phyloP scores from a whole-genome alignment of 371 early-diverging fungal species.

The Mucor mucedo region DNA sequence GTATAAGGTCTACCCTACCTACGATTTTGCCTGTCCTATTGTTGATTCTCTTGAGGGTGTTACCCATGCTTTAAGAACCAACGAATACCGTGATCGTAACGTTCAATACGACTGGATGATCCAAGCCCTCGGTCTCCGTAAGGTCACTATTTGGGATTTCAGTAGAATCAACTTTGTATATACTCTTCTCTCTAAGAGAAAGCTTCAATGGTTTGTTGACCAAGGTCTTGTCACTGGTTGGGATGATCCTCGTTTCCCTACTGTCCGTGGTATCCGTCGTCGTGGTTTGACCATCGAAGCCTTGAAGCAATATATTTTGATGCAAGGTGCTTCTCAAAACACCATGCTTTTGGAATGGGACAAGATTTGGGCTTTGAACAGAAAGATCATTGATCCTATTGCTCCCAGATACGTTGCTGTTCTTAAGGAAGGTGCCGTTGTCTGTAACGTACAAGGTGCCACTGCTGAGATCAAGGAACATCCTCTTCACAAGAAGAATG shows the following conservation, averaged over 20 bases:
- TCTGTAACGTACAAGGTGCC: constrained; percentile 70
- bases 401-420: constrained; percentile 94
- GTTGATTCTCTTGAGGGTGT: constrained; percentile 99
- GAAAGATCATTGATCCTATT: constrained; percentile 96
- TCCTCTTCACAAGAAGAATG: constrained; percentile 96
- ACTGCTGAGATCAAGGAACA: constrained; percentile 69
- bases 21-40: constrained; percentile 99
- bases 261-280: constrained; percentile 98
- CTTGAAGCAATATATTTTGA: constrained; percentile 96
- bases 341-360: constrained; percentile 98
- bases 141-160: constrained; percentile 94
- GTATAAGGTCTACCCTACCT: constrained; percentile 99
- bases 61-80: constrained; percentile 97
- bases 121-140: constrained; percentile 84
- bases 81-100: constrained; percentile 99
- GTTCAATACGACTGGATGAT: constrained; percentile 99
- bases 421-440: constrained; percentile 65
- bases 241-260: constrained; percentile 99
- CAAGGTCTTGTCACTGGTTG: constrained; percentile 92
- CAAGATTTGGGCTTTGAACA: constrained; percentile 99
- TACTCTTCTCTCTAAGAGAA: constrained; percentile 99
- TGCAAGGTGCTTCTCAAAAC: constrained; percentile 99
- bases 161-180: constrained; percentile 98
- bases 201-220: constrained; percentile 98
- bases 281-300: constrained; percentile 99